Evolutionary conservation across 2,329 filamentous ascomycete species (phyloP).

Genomic region (Colletotrichum truncatum): DNA sequence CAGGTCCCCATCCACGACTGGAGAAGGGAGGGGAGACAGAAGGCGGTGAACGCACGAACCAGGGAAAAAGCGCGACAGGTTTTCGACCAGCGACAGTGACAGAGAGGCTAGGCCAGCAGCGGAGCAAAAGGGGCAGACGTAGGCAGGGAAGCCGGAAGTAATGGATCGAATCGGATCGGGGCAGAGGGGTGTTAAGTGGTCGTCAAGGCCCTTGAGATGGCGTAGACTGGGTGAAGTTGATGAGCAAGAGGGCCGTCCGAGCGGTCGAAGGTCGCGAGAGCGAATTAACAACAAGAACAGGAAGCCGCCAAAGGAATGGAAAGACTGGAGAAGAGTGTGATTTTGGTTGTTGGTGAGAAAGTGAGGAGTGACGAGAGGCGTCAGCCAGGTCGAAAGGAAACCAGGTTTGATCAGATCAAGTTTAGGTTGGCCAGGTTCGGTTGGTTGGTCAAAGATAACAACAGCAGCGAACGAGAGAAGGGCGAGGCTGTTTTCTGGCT

Average conservation of each 20-base stretch:
- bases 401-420: conserved; percentile 12
- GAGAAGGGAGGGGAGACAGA: conserved; percentile 29
- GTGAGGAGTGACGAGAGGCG: conserved; percentile 19
- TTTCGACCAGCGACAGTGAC: conserved; percentile 28
- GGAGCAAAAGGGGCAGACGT: conserved; percentile 19
- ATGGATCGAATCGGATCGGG: conserved; percentile 22
- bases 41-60: conserved; percentile 30
- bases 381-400: conserved; percentile 9
- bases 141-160: conserved; percentile 27
- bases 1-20: conserved; percentile 24
- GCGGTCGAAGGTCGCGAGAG: background rate
- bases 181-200: conserved; percentile 3
- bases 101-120: conserved; percentile 11
- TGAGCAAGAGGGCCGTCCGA: background rate
- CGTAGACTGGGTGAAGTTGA: background rate
- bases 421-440: conserved; percentile 9
- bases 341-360: conserved; percentile 4
- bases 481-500: conserved; percentile 12
- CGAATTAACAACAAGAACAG: conserved; percentile 22
- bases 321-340: background rate
- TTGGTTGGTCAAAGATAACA: conserved; percentile 22
- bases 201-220: background rate
- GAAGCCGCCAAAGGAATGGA: conserved; percentile 25
- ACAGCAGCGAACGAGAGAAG: background rate
- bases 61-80: conserved; percentile 25